Evolutionary conservation across 345 rosid genomes (phyloP), one percentile per base, ranked within the genome.

Genomic region (Zanthoxylum bungeanum): DNA sequence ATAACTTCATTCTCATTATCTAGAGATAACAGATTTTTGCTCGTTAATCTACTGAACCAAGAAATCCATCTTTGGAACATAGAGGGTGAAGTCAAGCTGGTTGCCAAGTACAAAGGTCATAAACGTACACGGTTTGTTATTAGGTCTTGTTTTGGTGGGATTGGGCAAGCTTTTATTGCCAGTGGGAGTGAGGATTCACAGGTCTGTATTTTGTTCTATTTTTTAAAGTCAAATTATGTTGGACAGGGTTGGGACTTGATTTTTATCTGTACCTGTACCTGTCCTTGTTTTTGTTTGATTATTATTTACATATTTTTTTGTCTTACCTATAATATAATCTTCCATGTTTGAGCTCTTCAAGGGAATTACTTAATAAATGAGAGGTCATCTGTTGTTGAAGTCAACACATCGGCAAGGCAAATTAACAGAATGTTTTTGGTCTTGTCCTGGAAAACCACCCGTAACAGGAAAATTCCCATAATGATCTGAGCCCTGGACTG

Each of bases 141-240:
- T 46, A 75, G 88, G 57, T 89, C 93, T 61, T 89, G 93, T 76
- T 85, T 89, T 73, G 93, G 93, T 73, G 93, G 93, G 69, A 77
- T 85, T 33, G 85, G 77, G 42, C 78, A 89, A 76, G 82, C 91
- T 22, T 89, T 87, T 76, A 69, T 89, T 71, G 93, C 93, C 47
- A 85, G 91, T 47, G 93, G 93, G 27, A 89, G 93, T 46, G 89
- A 89, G 81, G 91, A 89, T 79, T 84, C 93, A 56, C 89, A 84
- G 91, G 93, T 87, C 81, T 52, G 74, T 67, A 66, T 55, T 40
- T 21, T 16, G 1, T 4, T 40, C 19, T 30, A 34, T 34, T 47
- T 28, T 60, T 70, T 16, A 4, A 34, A 7, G 24, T 49, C 56
- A 44, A 30, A 58, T 4, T 60, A 31, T 30, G 10, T 22, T 39